Evolutionary conservation across 2,329 filamentous ascomycete species (phyloP), one percentile per base, ranked within the genome.

Genomic region (Aplosporella prunicola): DNA sequence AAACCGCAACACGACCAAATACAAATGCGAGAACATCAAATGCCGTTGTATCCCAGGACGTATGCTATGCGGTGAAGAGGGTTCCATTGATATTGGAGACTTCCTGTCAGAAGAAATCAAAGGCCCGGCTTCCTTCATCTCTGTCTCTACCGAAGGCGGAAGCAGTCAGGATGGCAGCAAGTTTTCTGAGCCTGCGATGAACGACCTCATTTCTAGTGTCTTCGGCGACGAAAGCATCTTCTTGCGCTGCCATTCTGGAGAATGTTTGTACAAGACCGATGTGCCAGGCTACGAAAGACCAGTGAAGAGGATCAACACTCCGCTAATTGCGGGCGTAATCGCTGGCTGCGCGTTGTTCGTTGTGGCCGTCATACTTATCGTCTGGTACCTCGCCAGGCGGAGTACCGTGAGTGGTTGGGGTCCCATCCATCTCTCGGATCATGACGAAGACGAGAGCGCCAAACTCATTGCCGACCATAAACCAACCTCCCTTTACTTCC

Each of bases 261-360:
- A 98, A 64, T 98, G 91, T 66, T 67, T 98, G 22, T 88, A 95
- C 60, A 76, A 82, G 56, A 94, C 88, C 5, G 83, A 96, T 51
- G 80, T 96, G 5, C 91, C 91, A 11, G 91, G 93, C 13, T 98
- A 93, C 53, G 72, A 82, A 47, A 74, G 82, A 14, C 87, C 89
- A 1, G 74, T 95, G 43, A 94, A 95, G 65, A 80, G 81, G 56
- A 96, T 98, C 63, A 98, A 98, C 58, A 96, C 89, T 0, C 91
- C 89, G 3, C 71, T 98, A 32, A 98, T 98, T 48, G 89, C 93
- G 9, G 82, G 84, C 10, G 83, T 95, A 31, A 96, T 98, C 51
- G 88, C 87, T 16, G 81, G 76, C 5, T 83, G 78, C 51, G 82
- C 82, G 0, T 69, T 98, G 0, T 94, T 95, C 52, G 70, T 98